Percentiles rank a stretch among this genome's conserved stretches.
Evolutionary conservation across 2,329 filamentous ascomycete species (phyloP).

Genomic region (Paecilomyces sp.): DNA sequence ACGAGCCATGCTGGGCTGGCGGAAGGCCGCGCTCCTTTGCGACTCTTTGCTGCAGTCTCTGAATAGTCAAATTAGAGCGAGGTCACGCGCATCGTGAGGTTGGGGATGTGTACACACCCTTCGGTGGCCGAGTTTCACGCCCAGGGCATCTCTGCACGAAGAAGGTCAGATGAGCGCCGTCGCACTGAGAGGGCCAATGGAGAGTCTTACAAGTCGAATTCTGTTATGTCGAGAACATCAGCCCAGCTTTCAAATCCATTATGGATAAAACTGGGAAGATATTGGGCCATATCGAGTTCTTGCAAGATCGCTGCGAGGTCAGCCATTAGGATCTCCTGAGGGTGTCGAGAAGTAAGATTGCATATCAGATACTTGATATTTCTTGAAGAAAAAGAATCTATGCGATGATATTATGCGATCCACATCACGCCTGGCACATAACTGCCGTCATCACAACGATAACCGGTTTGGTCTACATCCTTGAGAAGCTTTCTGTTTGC

Average conservation of each 20-base stretch:
- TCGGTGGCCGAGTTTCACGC: conserved; percentile 5
- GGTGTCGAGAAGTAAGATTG: neutral
- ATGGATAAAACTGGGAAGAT: conserved; percentile 3
- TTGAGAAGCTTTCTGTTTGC: neutral
- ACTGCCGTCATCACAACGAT: neutral
- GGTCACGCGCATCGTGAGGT: neutral
- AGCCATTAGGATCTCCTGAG: conserved; percentile 1
- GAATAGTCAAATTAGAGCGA: neutral
- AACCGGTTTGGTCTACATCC: neutral
- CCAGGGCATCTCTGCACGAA: conserved; percentile 3
- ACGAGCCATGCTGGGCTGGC: neutral
- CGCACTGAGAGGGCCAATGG: neutral
- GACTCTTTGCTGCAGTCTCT: conserved; percentile 6
- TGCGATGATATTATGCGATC: neutral
- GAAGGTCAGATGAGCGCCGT: neutral
- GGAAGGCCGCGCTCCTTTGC: conserved; percentile 2
- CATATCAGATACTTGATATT: neutral
- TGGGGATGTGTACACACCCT: neutral
- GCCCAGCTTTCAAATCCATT: conserved; percentile 7
- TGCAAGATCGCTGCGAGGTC: conserved; percentile 2
- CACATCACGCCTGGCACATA: neutral
- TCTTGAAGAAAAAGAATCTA: neutral
- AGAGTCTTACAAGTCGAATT: conserved; percentile 3
- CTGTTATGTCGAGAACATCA: conserved; percentile 7
- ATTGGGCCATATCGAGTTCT: conserved; percentile 6